Evolutionary conservation across 2,329 filamentous ascomycete genomes (phyloP), one percentile per base, ranked within the genome.

Genomic region (Phyllosticta citribraziliensis): DNA sequence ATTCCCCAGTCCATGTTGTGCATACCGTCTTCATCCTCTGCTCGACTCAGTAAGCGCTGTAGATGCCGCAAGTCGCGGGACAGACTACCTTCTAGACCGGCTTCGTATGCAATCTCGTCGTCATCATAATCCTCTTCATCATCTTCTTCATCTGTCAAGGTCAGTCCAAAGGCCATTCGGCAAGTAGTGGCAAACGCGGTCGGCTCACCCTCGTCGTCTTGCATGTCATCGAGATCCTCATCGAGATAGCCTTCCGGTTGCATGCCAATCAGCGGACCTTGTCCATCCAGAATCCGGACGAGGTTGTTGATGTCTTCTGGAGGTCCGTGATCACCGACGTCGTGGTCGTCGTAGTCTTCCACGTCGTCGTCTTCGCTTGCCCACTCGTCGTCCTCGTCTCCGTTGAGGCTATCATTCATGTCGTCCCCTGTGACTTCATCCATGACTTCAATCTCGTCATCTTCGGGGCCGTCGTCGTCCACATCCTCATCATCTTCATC

Each of bases 111-210:
- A 66, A 88, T 82, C 17, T 85, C 84, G 30, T 85, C 84, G 22
- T 87, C 84, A 52, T 87, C 86, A 51, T 88, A 87, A 19, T 88
- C 86, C 55, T 91, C 89, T n/a, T 79, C 79, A 33, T 80, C 80
- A 64, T 79, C 75, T 66, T 76, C 78, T 67, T 69, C 70, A 57
- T 68, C 63, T 61, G 40, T 57, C 63, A 50, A 52, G 11, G 52
- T 63, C 54, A 64, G 63, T 56, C 22, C 8, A 27, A n/a, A 19
- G 33, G 14, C 12, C 20, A 55, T 19, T n/a, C 11, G 12, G 3
- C 17, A 47, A n/a, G 19, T 24, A 27, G 35, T 33, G 25, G 62
- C 40, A 19, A 19, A 5, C 11, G 17, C 53, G 50, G 52, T 60
- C 63, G 88, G 8, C 87, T 64, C 70, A 78, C 80, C 82, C 66